phyloP scores from a whole-genome alignment of 371 early-diverging fungal genomes.

The Mucor indicus region DNA sequence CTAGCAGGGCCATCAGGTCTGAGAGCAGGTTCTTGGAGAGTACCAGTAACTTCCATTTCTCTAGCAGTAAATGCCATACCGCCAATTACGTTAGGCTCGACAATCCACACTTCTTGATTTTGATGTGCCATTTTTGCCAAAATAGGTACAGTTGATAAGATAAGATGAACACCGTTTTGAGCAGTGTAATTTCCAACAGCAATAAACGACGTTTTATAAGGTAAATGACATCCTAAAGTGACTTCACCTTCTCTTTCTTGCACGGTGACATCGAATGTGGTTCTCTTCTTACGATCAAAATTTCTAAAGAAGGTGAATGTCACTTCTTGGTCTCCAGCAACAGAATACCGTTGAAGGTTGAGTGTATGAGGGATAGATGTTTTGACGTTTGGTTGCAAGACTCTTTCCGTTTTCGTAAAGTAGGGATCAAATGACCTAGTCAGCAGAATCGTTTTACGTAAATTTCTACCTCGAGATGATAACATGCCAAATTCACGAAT shows the following conservation, averaged over 20 bases:
- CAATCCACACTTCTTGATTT: constrained; percentile 67
- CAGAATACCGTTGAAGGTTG: constrained; percentile 49
- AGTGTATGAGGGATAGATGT: constrained; percentile 46
- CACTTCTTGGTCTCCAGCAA: constrained; percentile 31
- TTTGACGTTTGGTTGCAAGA: constrained; percentile 27
- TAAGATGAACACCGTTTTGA: constrained; percentile 50
- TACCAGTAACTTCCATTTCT: constrained; percentile 35
- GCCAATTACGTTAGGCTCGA: constrained; percentile 56
- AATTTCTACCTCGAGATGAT: constrained; percentile 63
- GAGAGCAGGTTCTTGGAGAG: constrained; percentile 36
- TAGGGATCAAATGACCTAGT: constrained; percentile 64
- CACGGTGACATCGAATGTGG: constrained; percentile 48
- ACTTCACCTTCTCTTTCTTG: constrained; percentile 16
- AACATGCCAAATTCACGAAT: constrained; percentile 77
- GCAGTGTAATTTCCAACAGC: constrained; percentile 65
- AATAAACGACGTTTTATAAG: constrained; percentile 67
- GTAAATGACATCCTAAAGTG: constrained; percentile 46
- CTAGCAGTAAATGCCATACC: constrained; percentile 61
- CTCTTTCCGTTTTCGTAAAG: constrained; percentile 54
- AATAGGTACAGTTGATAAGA: constrained; percentile 69
- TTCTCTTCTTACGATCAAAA: constrained; percentile 49
- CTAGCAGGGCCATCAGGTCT: constrained; percentile 31
- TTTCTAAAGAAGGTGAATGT: constrained; percentile 71
- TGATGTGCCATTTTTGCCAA: constrained; percentile 38
- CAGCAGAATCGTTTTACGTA: constrained; percentile 63